These are phyloP conservation scores for Xylaria hypoxylon DNA, from an alignment of 2,329 filamentous ascomycete genomes.

Conservation along the genomic window DNA sequence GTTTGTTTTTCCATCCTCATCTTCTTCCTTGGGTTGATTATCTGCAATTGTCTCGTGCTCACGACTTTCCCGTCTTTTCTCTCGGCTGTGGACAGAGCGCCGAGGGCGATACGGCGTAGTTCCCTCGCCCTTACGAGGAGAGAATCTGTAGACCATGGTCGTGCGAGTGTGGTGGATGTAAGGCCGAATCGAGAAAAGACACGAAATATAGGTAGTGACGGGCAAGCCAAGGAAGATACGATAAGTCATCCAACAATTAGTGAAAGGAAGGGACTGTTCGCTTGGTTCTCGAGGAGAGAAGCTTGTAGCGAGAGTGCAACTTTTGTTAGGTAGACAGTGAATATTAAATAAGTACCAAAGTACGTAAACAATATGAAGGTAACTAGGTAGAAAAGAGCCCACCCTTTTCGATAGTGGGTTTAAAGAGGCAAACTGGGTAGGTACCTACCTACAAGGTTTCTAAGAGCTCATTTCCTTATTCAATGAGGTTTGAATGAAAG, in stretches of 20 bases:
- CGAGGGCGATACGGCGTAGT: background rate
- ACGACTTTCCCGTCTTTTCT: no score
- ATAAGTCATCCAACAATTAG: background rate
- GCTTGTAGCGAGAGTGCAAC: background rate
- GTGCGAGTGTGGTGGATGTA: background rate
- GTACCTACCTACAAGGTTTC: background rate
- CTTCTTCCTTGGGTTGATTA: background rate
- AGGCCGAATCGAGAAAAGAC: background rate
- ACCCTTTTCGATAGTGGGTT: background rate
- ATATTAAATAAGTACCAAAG: background rate
- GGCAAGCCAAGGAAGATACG: background rate
- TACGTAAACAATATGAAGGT: no score
- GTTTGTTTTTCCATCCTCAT: background rate
- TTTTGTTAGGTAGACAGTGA: background rate
- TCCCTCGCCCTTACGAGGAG: background rate
- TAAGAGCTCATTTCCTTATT: background rate
- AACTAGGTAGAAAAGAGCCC: no score
- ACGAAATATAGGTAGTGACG: background rate
- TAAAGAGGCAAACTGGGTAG: background rate
- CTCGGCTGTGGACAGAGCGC: background rate
- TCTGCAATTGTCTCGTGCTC: background rate
- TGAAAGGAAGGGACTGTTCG: background rate
- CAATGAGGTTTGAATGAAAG: background rate
- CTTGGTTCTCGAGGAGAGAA: background rate
- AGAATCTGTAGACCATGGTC: background rate